Percentiles rank a stretch among this genome's conserved stretches.
phyloP scores from a whole-genome alignment of 2,329 filamentous ascomycete genomes.

The Lizonia empirigonia region DNA sequence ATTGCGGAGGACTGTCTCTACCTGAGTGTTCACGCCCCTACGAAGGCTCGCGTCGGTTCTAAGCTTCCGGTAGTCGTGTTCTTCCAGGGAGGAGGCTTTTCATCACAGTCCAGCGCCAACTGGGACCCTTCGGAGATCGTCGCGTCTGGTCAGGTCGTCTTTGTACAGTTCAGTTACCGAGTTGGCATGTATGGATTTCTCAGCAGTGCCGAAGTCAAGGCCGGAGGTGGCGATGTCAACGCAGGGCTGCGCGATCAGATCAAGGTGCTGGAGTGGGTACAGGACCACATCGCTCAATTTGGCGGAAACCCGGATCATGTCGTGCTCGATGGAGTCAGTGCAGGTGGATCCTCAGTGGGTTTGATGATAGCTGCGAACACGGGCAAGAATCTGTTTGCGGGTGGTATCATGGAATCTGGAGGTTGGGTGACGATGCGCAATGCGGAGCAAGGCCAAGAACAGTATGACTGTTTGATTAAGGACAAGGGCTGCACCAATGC shows the following conservation, averaged over 20 bases:
- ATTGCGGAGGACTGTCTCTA: conserved; percentile 71
- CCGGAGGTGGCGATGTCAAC: conserved; percentile 61
- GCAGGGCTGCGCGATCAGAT: conserved; percentile 73
- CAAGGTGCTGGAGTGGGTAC: conserved; percentile 72
- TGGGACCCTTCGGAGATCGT: conserved; percentile 68
- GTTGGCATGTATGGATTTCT: conserved; percentile 77
- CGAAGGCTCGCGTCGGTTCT: conserved; percentile 54
- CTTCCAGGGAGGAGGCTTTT: conserved; percentile 57
- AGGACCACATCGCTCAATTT: conserved; percentile 68
- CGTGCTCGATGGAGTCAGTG: conserved; percentile 70
- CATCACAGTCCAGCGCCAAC: conserved; percentile 56
- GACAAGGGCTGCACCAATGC: conserved; percentile 55
- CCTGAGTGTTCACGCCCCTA: conserved; percentile 68
- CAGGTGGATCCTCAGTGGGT: conserved; percentile 59
- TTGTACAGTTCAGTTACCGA: conserved; percentile 77
- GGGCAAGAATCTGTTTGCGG: conserved; percentile 54
- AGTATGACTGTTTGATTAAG: conserved; percentile 58
- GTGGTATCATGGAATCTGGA: conserved; percentile 60
- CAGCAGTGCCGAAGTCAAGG: conserved; percentile 60
- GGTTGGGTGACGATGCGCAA: conserved; percentile 59
- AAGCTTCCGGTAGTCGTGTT: conserved; percentile 69
- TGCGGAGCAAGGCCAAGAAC: conserved; percentile 56
- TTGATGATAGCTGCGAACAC: conserved; percentile 50
- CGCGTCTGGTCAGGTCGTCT: conserved; percentile 65
- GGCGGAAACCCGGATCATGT: conserved; percentile 72